Evolutionary conservation across 2,329 filamentous ascomycete genomes (phyloP).

Genomic region (Aureobasidium sp.): DNA sequence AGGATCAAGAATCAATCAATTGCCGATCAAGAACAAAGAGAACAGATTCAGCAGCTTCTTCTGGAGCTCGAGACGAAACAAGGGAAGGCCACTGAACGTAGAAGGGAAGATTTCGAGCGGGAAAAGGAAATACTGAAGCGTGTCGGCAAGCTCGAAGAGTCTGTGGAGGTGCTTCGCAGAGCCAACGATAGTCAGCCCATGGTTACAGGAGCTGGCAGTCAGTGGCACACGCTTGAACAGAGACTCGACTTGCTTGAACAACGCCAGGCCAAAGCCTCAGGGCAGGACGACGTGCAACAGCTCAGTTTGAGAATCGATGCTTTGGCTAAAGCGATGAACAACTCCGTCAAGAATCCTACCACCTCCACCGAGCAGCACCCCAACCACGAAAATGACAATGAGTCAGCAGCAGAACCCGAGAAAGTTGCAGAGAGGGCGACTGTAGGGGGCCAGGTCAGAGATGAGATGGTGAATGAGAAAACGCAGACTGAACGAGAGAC

Average conservation of each 20-base stretch:
- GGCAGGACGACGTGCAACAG: background rate
- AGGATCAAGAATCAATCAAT: background rate
- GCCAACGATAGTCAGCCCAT: background rate
- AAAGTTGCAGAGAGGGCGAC: background rate
- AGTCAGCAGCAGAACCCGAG: background rate
- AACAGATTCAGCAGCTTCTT: background rate
- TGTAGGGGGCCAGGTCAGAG: background rate
- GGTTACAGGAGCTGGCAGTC: background rate
- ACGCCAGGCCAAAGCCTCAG: background rate
- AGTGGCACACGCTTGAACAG: background rate
- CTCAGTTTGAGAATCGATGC: background rate
- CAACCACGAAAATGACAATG: background rate
- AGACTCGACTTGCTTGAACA: slow-evolving; percentile 3
- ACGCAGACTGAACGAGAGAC: background rate
- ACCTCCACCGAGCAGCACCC: background rate
- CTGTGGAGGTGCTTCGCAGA: background rate
- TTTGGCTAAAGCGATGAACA: background rate
- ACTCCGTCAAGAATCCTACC: background rate
- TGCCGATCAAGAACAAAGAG: background rate
- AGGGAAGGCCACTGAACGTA: background rate
- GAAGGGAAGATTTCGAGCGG: slow-evolving; percentile 2
- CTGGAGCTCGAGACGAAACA: background rate
- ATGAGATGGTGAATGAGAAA: background rate
- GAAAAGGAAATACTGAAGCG: slow-evolving; percentile 8
- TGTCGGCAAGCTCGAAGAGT: background rate